Conservation (phyloP, 805 yeast genomes). For the Candida broadrunensis region DNA sequence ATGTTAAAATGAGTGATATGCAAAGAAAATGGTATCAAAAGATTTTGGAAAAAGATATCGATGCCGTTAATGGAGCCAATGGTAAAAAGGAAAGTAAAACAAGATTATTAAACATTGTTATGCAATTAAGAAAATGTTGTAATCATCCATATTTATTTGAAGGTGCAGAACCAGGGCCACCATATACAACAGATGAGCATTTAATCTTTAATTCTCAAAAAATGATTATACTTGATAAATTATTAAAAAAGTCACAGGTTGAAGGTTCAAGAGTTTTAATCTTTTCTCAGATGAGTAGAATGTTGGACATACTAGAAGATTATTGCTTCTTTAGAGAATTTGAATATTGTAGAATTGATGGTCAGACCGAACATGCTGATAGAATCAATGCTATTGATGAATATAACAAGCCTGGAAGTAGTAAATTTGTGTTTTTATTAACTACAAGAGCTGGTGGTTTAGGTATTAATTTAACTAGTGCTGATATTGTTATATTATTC, state of each 20-base stretch:
- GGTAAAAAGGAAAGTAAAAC: constrained; percentile 77
- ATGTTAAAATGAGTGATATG: constrained; percentile 76
- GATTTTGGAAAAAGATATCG: constrained; percentile 73
- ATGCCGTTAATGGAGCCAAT: constrained; percentile 80
- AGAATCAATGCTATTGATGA: constrained; percentile 76
- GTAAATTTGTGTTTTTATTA: constrained; percentile 68
- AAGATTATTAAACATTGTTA: constrained; percentile 70
- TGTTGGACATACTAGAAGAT: constrained; percentile 78
- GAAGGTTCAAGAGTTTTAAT: constrained; percentile 79
- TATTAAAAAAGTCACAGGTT: constrained; percentile 55
- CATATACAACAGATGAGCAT: constrained; percentile 82
- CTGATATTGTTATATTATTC: constrained; percentile 70
- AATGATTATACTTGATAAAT: constrained; percentile 65
- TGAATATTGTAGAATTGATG: constrained; percentile 78
- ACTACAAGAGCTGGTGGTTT: constrained; percentile 91
- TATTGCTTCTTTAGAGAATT: constrained; percentile 68
- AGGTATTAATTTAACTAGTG: constrained; percentile 80
- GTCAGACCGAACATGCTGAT: constrained; percentile 77
- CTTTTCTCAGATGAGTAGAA: constrained; percentile 81
- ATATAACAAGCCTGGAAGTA: constrained; percentile 69
- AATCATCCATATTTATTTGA: constrained; percentile 83
- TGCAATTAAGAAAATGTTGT: constrained; percentile 84
- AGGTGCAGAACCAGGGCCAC: constrained; percentile 91
- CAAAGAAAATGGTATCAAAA: constrained; percentile 76
- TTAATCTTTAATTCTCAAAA: constrained; percentile 70